These are phyloP conservation scores for Hypoxylon sp. DNA, from an alignment of 2,329 filamentous ascomycete species.

Conservation along the genomic window DNA sequence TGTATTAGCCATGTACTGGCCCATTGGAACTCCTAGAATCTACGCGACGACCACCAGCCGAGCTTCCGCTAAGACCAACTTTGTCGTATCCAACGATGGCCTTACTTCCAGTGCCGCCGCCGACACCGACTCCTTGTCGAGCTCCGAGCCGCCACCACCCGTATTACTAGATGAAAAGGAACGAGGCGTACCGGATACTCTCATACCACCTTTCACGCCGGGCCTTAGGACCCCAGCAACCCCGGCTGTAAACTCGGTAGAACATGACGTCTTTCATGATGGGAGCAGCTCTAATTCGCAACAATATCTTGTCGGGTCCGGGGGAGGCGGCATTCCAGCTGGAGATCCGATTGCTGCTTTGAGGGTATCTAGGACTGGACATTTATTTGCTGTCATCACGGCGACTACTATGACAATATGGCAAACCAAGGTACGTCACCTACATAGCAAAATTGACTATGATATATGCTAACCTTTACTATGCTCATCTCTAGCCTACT, in stretches of 20 bases:
- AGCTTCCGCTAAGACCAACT: constrained; percentile 62
- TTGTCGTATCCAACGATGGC: constrained; percentile 74
- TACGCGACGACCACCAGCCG: constrained; percentile 82
- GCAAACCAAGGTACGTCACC: constrained; percentile 85
- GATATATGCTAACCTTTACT: constrained; percentile 48
- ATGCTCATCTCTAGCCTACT: constrained; percentile 74
- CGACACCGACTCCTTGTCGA: constrained; percentile 54
- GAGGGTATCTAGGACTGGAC: constrained; percentile 82
- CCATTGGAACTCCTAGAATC: constrained; percentile 85
- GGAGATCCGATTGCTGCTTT: constrained; percentile 79
- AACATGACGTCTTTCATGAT: constrained; percentile 64
- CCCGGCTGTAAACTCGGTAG: constrained; percentile 71
- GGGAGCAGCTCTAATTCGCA: constrained; percentile 50
- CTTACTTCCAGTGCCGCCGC: constrained; percentile 58
- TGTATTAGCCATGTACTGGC: constrained; percentile 84
- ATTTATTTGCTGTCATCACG: constrained; percentile 90
- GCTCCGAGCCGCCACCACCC: constrained; percentile 45
- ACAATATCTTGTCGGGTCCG: constrained; percentile 50
- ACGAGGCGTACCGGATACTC: constrained; percentile 53
- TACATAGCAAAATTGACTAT: constrained; percentile 36
- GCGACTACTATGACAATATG: constrained; percentile 89
- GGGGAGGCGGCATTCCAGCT: constrained; percentile 61
- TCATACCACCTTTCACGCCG: constrained; percentile 56
- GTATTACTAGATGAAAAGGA: constrained; percentile 49
- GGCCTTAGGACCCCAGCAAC: constrained; percentile 69